These are phyloP conservation scores for Trichoderma virens DNA, from an alignment of 495 filamentous ascomycete species.

Conservation along the genomic window DNA sequence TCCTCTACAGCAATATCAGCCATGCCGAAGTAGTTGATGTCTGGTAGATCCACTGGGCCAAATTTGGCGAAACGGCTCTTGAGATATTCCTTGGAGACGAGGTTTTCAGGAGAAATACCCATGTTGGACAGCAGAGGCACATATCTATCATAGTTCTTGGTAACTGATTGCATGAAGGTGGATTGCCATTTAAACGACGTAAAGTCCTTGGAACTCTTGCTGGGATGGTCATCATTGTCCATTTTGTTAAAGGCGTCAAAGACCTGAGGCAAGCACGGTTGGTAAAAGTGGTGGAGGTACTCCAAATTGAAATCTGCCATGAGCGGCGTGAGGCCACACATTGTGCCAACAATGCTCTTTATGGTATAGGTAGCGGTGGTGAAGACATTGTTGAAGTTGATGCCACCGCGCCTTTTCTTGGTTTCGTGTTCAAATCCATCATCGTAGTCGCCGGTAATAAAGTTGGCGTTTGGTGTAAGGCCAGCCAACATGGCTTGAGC, in stretches of 20 bases:
- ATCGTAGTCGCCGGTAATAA: slow-evolving; percentile 34
- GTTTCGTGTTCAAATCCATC: slow-evolving; percentile 27
- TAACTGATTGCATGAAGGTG: slow-evolving; percentile 40
- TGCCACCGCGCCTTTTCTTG: slow-evolving; percentile 28
- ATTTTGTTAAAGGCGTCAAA: slow-evolving; percentile 34
- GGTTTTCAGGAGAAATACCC: slow-evolving; percentile 27
- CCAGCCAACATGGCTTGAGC: slow-evolving; percentile 26
- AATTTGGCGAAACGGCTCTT: slow-evolving; percentile 25
- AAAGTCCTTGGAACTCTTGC: not conserved
- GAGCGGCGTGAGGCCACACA: slow-evolving; percentile 38
- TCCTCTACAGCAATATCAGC: slow-evolving; percentile 37
- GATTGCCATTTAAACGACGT: slow-evolving; percentile 29
- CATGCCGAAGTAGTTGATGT: slow-evolving; percentile 43
- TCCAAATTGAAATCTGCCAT: slow-evolving; percentile 41
- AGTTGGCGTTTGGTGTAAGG: slow-evolving; percentile 33
- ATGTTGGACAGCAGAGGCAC: slow-evolving; percentile 29
- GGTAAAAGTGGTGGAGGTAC: slow-evolving; percentile 40
- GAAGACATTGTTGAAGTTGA: slow-evolving; percentile 36
- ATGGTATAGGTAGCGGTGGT: slow-evolving; percentile 39
- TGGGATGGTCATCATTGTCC: not conserved
- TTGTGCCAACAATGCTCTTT: slow-evolving; percentile 38
- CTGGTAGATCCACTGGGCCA: slow-evolving; percentile 20
- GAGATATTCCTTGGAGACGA: slow-evolving; percentile 28
- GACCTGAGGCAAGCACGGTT: slow-evolving; percentile 41
- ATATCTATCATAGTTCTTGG: slow-evolving; percentile 38